phyloP scores from a whole-genome alignment of 2,329 filamentous ascomycete species.

The Penicillium sp. region DNA sequence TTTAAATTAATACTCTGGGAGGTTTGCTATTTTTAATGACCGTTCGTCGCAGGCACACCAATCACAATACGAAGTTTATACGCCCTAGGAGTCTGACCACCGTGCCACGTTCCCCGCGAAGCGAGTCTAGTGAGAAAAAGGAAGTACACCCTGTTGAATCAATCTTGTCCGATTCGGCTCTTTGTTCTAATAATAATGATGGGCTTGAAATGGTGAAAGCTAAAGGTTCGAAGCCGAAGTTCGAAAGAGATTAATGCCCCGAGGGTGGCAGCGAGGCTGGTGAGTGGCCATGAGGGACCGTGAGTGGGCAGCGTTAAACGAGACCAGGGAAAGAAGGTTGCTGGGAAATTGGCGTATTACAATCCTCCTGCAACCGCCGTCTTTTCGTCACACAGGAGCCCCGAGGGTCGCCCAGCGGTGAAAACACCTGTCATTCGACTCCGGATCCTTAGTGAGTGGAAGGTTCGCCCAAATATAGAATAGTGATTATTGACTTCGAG shows the following conservation, averaged over 20 bases:
- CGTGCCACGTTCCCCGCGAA: slow-evolving; percentile 5
- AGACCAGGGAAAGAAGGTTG: slow-evolving; percentile 14
- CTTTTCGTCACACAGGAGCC: slow-evolving; percentile 25
- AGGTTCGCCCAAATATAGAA: slow-evolving; percentile 11
- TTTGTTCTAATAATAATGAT: not conserved
- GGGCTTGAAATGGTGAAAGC: not conserved
- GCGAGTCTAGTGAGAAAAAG: not conserved
- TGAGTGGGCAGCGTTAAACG: slow-evolving; percentile 9
- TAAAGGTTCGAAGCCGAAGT: not conserved
- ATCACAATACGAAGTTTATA: not conserved
- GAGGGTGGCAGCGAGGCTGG: slow-evolving; percentile 8
- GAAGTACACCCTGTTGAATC: not conserved
- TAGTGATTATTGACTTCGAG: slow-evolving; percentile 5
- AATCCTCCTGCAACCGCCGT: slow-evolving; percentile 33
- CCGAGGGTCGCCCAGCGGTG: not conserved
- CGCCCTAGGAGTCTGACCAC: not conserved
- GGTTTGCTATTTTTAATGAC: slow-evolving; percentile 9
- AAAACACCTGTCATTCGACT: slow-evolving; percentile 1
- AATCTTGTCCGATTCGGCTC: not conserved
- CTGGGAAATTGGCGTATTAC: slow-evolving; percentile 25
- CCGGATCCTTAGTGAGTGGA: not conserved
- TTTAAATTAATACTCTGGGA: not conserved
- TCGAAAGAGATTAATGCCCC: not conserved
- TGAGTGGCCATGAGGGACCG: slow-evolving; percentile 9
- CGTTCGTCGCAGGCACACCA: slow-evolving; percentile 9